Evolutionary conservation across 1,284 basidiomycete species (phyloP), one percentile per base, ranked within the genome.

Genomic region (Pterulicium gracile): DNA sequence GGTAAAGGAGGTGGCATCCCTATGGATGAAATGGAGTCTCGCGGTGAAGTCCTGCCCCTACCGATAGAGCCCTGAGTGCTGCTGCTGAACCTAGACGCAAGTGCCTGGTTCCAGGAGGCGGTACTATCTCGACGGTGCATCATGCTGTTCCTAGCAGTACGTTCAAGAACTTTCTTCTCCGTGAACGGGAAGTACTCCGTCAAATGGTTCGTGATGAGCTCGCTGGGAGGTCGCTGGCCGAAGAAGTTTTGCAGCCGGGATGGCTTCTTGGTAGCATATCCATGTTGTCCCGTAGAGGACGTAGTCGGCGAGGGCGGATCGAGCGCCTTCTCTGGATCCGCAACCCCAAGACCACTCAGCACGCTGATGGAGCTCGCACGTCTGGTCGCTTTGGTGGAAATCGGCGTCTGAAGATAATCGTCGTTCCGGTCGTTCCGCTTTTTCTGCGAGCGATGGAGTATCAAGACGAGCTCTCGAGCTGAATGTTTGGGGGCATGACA

Each of bases 151-250:
- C 93, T 70, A 18, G 81, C 77, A 1, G 89, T 90, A 48, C 90
- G 83, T 56, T 88, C 78, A 45, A 96, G 68, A 39, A 88, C 85
- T 61, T 86, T 91, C 66, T 88, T 91, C 66, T 96, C 90, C 1
- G 91, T 86, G 50, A 79, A 77, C 1, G 95, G 96, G 78, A 99
- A 99, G 69, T 89, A 99, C 50, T 97, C 94, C 17, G 88, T 82
- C 39, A 98, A 64, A 60, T 98, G 93, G n/a, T 77, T 95, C 23
- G 93, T 91, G 66, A 98, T 98, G 54, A 98, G 78, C 62, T 98
- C 95, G 60, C 86, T 91, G 0, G 96, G 93, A 1, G 96, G 96
- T 41, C 96, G 86, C 58, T 98, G 95, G 7, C 95, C 96, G 56
- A 97, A 95, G 73, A 98, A 99, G 72, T 94, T 95, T 64, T 92